Evolutionary conservation across 352 stramenopile genomes (phyloP), one percentile per base, ranked within the genome.

Genomic region (Phytophthora litchii): DNA sequence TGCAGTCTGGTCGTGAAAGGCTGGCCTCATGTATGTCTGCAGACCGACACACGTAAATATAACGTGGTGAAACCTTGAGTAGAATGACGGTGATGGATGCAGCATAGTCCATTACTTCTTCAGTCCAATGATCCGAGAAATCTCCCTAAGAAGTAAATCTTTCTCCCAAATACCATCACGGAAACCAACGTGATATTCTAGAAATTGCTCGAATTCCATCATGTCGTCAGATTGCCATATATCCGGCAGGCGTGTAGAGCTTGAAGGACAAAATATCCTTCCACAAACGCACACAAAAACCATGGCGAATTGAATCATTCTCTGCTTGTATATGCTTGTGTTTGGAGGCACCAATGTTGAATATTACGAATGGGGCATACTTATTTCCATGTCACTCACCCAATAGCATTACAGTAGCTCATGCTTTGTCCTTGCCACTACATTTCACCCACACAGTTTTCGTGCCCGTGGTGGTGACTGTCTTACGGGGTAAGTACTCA

Each of bases 391-490:
- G 13, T n/a, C 12, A 54, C n/a, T 54, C 23, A 2, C 35, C 47
- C 1, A 45, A 14, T 21, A 54, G 34, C 35, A 54, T 36, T 9
- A 37, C 56, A 3, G 40, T 54, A 0, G 42, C 5, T 5, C 40
- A 3, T 47, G 35, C 46, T 27, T 54, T 58, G 31, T 58, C 46
- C 35, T 58, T 49, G 4, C 20, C 41, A n/a, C 40, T 34, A 13
- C 31, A 42, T 14, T 42, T 48, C 16, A 12, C 38, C 47, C 56
- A 64, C 11, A 64, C 47, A 3, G 40, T 64, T 25, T 64, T 58
- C 0, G 12, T 8, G 3, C 46, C 45, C 3, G 17, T n/a, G 7
- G 46, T 13, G 11, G 12, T 55, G 9, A 64, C 25, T 1, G 56
- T 51, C 32, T 40, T 31, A 4, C 41, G 38, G 5, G 23, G 23